These are phyloP conservation scores for Dimargaris cristalligena DNA, from an alignment of 192 early-diverging fungal genomes.

Conservation along the genomic window DNA sequence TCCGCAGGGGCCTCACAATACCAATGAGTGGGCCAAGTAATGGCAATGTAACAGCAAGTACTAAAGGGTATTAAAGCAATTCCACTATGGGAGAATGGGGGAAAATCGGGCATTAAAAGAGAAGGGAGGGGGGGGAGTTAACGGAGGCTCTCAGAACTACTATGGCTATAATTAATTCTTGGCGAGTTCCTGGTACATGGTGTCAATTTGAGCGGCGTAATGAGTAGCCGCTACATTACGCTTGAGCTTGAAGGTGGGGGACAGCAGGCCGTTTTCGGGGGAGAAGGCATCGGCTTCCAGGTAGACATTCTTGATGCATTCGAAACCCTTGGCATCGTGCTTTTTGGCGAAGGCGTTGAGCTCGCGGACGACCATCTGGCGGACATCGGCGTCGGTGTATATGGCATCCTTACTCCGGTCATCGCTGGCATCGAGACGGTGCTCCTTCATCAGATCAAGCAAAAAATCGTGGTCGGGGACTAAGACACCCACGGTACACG, in stretches of 20 bases:
- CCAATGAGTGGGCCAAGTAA: too few species aligned
- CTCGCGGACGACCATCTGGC: constrained; percentile 27
- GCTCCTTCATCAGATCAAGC: constrained; percentile 27
- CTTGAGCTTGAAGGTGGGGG: constrained; percentile 56
- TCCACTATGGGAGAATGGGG: too few species aligned
- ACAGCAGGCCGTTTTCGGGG: constrained; percentile 55
- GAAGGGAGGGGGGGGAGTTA: too few species aligned
- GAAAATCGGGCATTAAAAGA: too few species aligned
- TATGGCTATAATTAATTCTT: background rate
- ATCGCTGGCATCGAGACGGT: constrained; percentile 20
- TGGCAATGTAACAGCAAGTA: too few species aligned
- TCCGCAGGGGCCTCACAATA: too few species aligned
- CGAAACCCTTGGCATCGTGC: constrained; percentile 48
- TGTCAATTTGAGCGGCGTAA: constrained; percentile 32
- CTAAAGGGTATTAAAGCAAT: too few species aligned
- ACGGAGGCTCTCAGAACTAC: too few species aligned
- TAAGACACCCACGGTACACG: constrained; percentile 53
- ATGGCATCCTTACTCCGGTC: constrained; percentile 29
- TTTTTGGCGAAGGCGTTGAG: constrained; percentile 35
- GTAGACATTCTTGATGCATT: constrained; percentile 43
- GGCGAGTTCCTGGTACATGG: constrained; percentile 33
- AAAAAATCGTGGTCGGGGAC: constrained; percentile 47
- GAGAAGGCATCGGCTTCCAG: constrained; percentile 48
- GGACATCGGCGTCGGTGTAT: constrained; percentile 34
- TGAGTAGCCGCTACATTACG: constrained; percentile 20